These are phyloP conservation scores for Aspergillus conjunctus DNA, from an alignment of 495 filamentous ascomycete species.

Conservation along the genomic window DNA sequence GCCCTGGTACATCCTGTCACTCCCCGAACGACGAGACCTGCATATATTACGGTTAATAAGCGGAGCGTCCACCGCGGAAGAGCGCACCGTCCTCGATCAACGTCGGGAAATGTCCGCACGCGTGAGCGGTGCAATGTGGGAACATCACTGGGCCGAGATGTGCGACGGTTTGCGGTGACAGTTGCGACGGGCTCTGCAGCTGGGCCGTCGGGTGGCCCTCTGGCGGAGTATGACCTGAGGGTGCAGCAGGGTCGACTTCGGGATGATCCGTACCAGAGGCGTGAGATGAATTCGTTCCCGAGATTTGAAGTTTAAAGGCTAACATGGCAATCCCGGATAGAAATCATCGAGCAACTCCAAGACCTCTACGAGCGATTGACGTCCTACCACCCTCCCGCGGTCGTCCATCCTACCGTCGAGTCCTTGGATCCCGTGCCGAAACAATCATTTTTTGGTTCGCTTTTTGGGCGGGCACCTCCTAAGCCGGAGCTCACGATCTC, in stretches of 20 bases:
- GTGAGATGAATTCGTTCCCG: conserved; percentile 39
- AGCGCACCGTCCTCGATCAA: background rate
- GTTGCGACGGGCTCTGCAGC: conserved; percentile 13
- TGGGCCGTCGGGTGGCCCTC: conserved; percentile 58
- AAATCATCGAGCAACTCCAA: conserved; percentile 85
- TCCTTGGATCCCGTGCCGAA: conserved; percentile 62
- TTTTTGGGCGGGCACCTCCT: conserved; percentile 58
- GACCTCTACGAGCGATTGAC: conserved; percentile 83
- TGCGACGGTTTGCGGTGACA: conserved; percentile 25
- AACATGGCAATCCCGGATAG: conserved; percentile 39
- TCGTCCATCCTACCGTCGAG: conserved; percentile 76
- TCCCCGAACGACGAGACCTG: conserved; percentile 22
- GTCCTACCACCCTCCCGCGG: conserved; percentile 68
- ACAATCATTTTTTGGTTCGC: conserved; percentile 68
- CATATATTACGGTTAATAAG: conserved; percentile 18
- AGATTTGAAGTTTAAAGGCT: background rate
- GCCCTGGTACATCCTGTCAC: conserved; percentile 24
- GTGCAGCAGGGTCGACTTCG: conserved; percentile 70
- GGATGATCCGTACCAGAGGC: conserved; percentile 90
- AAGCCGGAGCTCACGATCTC: conserved; percentile 58
- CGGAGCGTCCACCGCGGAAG: conserved; percentile 15
- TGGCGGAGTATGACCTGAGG: conserved; percentile 83
- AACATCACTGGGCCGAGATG: conserved; percentile 4
- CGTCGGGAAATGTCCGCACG: background rate
- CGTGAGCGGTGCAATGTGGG: conserved; percentile 6